Evolutionary conservation across 1,284 basidiomycete genomes (phyloP), one percentile per base, ranked within the genome.

Genomic region (Moniliophthora roreri): DNA sequence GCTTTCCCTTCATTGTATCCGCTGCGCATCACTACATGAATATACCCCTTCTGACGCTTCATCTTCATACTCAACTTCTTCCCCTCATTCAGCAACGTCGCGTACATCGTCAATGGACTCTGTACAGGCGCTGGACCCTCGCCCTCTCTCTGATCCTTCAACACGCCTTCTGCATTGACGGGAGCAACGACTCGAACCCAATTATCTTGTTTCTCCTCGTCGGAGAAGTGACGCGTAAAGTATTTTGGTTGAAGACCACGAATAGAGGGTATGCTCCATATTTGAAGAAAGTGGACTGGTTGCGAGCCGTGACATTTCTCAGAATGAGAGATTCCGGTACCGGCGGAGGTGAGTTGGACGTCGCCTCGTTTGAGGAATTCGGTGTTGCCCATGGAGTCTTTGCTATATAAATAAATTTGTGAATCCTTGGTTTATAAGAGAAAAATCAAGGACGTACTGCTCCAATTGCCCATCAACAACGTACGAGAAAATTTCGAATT

Each of bases 401-500:
- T 81, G 71, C 88, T 89, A n/a, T n/a, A n/a, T n/a, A n/a, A n/a
- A n/a, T n/a, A n/a, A n/a, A n/a, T n/a, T n/a, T n/a, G n/a, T n/a
- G n/a, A 44, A 38, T 52, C 4, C 55, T n/a, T n/a, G 50, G 53
- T 48, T 10, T 24, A 36, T 52, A 7, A 40, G 15, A 42, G 47
- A 20, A 20, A 11, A 20, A 44, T 39, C 1, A 24, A 15, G 41
- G 10, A 67, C 78, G 56, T 66, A 91, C 89, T 94, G 89, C 62
- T 91, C 85, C 23, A 94, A 76, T 61, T 87, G 76, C 2, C 92
- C 92, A n/a, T 70, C 65, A 28, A 94, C 81, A 47, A 94, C 72
- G 61, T 97, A 95, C 1, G 86, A 89, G 74, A 95, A 97, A 60
- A 98, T 98, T 66, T 98, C 93, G 61, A 92, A 91, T 65, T 91